Evolutionary conservation across 441 rosid species (phyloP), one percentile per base, ranked within the genome.

Genomic region (Pelargonium myrrhifolium): DNA sequence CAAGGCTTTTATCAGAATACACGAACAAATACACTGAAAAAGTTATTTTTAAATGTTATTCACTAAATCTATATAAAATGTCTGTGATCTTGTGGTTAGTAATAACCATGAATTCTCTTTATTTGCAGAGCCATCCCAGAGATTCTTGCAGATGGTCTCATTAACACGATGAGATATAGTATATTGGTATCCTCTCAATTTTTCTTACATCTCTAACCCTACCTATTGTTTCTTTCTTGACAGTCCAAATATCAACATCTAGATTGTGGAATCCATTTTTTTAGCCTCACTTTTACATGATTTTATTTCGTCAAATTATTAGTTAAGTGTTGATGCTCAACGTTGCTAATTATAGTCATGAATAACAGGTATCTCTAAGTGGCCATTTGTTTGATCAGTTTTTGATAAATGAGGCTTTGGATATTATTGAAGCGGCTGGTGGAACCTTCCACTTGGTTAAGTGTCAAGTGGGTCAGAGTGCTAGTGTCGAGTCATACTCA

Each of bases 331-430:
- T 31, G 59, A 22, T 35, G n/a, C 62, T 62, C 64, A 70, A 40
- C 70, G 64, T 53, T 62, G 62, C 65, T 72, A 40, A 69, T 68
- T 68, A 18, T 66, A 68, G 61, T 71, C 78, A 58, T 74, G 37
- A 72, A 71, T 61, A 71, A 66, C 81, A 91, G 99, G 99, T 94
- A 73, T 89, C 99, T 76, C 68, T 94, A 68, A 87, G 90, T 69
- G 99, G 99, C 62, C 97, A 91, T 80, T 75, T 94, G 31, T 94
- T 94, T 73, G 99, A 94, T 80, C 79, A 85, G 69, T 93, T 89
- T 79, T 82, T 91, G 71, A 93, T 91, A 77, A 94, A 94, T 71
- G 99, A 91, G 79, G 99, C 99, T 62, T 80, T 94, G 74, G 97
- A 94, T 72, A 85, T 85, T 62, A 93, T 93, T 47, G 99, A 93